Conservation (phyloP, 768 basidiomycete species). For the Leucogyrophana mollusca region DNA sequence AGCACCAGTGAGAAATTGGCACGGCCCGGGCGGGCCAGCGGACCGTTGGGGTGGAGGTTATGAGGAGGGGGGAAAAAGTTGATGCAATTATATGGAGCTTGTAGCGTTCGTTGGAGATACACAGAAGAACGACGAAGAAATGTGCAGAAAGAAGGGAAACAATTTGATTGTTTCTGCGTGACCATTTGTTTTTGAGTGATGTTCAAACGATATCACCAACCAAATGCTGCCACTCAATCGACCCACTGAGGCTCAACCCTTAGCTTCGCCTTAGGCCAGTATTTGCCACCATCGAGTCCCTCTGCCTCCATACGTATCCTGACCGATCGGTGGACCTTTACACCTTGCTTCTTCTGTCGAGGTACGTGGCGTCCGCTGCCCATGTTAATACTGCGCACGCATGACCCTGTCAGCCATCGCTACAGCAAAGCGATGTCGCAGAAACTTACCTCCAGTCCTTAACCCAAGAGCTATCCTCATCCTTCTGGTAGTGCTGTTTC, state of each 20-base stretch:
- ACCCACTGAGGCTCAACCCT: slow-evolving; percentile 39
- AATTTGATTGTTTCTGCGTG: too few species aligned
- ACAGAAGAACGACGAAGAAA: too few species aligned
- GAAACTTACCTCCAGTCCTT: slow-evolving; percentile 15
- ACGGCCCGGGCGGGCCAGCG: background rate
- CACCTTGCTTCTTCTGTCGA: slow-evolving; percentile 31
- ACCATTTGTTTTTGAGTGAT: too few species aligned
- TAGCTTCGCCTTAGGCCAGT: slow-evolving; percentile 40
- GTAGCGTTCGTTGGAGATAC: too few species aligned
- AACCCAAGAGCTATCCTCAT: slow-evolving; percentile 17
- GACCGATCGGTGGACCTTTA: slow-evolving; percentile 48
- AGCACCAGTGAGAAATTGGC: background rate
- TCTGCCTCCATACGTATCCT: slow-evolving; percentile 51
- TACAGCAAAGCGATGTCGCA: background rate
- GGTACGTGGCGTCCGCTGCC: slow-evolving; percentile 43
- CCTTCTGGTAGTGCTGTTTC: slow-evolving; percentile 23
- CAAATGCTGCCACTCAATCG: too few species aligned
- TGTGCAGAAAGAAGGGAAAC: too few species aligned
- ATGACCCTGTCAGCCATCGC: slow-evolving; percentile 1
- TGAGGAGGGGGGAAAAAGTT: too few species aligned
- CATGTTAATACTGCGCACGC: slow-evolving; percentile 29
- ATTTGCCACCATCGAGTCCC: slow-evolving; percentile 28
- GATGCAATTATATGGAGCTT: too few species aligned
- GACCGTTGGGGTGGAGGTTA: background rate
- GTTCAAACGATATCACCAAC: too few species aligned